Conservation (phyloP, 2,329 filamentous ascomycete genomes). For the Chrysosporium queenslandicum region DNA sequence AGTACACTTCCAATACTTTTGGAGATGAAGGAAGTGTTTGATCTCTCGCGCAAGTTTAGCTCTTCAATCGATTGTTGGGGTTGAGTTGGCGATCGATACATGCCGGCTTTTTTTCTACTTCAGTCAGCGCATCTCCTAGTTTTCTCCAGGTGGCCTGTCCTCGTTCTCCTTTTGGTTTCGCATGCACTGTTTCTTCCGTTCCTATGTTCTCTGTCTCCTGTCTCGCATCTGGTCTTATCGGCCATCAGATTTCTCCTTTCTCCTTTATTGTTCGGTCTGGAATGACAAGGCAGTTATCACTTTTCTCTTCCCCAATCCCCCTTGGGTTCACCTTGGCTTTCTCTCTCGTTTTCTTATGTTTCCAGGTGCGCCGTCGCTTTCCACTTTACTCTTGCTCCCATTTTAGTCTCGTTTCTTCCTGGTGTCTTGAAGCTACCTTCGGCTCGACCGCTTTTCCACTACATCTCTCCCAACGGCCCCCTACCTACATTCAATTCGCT, state of each 20-base stretch:
- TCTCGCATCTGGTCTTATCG: constrained; percentile 5
- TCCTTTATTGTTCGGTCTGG: background rate
- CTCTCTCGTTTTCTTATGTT: background rate
- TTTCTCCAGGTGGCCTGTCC: background rate
- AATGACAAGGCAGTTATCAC: background rate
- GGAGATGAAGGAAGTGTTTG: background rate
- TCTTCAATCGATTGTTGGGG: background rate
- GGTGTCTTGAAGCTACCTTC: constrained; percentile 10
- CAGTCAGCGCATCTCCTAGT: too few species aligned
- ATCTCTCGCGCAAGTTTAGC: background rate
- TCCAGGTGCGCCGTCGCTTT: background rate
- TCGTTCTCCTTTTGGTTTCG: background rate
- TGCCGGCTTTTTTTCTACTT: background rate
- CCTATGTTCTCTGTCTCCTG: background rate
- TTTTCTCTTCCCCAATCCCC: constrained; percentile 4
- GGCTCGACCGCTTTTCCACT: constrained; percentile 15
- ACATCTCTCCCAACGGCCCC: constrained; percentile 14
- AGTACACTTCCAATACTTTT: background rate
- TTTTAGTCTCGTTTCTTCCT: background rate
- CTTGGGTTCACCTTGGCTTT: background rate
- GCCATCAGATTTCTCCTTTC: constrained; percentile 2
- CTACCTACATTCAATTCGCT: constrained; percentile 17
- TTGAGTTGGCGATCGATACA: background rate
- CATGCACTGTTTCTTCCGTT: constrained; percentile 1
- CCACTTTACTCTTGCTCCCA: background rate